Evolutionary conservation across 805 yeast genomes (phyloP).

Genomic region (Suhomyces sp.): DNA sequence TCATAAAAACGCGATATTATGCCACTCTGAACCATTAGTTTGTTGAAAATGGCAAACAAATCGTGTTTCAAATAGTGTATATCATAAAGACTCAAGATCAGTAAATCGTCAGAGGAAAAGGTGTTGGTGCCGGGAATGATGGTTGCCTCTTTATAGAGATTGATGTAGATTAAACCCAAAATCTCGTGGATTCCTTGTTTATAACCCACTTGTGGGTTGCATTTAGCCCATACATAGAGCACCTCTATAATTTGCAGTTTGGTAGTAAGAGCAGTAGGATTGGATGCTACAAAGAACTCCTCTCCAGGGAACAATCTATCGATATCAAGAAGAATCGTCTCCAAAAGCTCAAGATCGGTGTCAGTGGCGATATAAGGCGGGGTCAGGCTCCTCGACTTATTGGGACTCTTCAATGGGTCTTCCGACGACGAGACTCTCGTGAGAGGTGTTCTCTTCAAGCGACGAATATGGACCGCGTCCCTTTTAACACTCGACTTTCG

Average conservation of each 20-base stretch:
- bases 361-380: conserved; percentile 7
- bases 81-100: conserved; percentile 41
- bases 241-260: conserved; percentile 40
- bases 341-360: conserved; percentile 42
- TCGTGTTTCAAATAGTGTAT: conserved; percentile 40
- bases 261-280: conserved; percentile 15
- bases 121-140: conserved; percentile 13
- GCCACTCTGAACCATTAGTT: conserved; percentile 42
- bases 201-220: conserved; percentile 43
- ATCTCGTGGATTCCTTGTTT: conserved; percentile 58
- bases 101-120: conserved; percentile 26
- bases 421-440: conserved; percentile 17
- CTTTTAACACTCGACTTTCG: conserved; percentile 1
- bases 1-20: conserved; percentile 34
- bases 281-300: conserved; percentile 23
- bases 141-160: conserved; percentile 37
- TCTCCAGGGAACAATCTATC: conserved; percentile 54
- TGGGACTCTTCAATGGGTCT: conserved; percentile 18
- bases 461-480: conserved; percentile 1
- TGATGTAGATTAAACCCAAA: conserved; percentile 47
- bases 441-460: conserved; percentile 11
- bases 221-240: conserved; percentile 50
- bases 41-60: conserved; percentile 43
- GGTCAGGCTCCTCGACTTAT: conserved; percentile 6
- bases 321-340: conserved; percentile 48